Conservation (phyloP, 2,329 filamentous ascomycete species). For the Penicillium digitatum region DNA sequence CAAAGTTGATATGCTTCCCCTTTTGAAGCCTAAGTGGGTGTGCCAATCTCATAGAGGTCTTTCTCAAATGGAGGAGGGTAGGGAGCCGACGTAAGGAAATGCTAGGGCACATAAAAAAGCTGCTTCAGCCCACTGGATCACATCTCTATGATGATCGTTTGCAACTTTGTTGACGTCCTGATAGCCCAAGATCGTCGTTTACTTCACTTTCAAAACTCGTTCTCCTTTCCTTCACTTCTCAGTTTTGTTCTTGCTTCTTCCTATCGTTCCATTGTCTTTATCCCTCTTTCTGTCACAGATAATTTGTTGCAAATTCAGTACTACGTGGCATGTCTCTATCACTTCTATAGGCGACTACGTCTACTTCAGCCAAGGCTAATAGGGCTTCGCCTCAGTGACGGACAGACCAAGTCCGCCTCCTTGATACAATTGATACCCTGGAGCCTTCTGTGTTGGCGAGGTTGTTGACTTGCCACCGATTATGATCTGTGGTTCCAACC, state of each 20-base stretch:
- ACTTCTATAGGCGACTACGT: neutral
- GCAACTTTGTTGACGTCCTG: neutral
- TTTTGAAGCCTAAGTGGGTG: too few species aligned
- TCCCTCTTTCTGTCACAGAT: neutral
- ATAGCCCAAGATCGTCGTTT: neutral
- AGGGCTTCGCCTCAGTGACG: neutral
- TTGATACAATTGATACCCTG: conserved; percentile 55
- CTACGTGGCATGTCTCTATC: neutral
- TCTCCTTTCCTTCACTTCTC: neutral
- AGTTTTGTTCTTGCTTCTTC: neutral
- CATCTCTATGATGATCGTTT: neutral
- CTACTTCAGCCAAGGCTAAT: neutral
- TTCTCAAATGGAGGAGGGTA: too few species aligned
- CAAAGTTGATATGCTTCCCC: too few species aligned
- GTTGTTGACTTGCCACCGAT: conserved; percentile 52
- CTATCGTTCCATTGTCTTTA: neutral
- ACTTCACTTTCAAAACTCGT: neutral
- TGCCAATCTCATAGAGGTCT: too few species aligned
- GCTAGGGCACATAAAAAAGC: too few species aligned
- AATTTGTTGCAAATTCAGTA: neutral
- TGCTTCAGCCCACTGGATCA: too few species aligned
- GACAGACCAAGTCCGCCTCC: conserved; percentile 27
- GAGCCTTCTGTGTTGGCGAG: conserved; percentile 47
- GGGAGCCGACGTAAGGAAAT: too few species aligned
- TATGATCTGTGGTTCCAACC: conserved; percentile 58